These are phyloP conservation scores for Mycena metata DNA, from an alignment of 768 basidiomycete species.

Conservation along the genomic window DNA sequence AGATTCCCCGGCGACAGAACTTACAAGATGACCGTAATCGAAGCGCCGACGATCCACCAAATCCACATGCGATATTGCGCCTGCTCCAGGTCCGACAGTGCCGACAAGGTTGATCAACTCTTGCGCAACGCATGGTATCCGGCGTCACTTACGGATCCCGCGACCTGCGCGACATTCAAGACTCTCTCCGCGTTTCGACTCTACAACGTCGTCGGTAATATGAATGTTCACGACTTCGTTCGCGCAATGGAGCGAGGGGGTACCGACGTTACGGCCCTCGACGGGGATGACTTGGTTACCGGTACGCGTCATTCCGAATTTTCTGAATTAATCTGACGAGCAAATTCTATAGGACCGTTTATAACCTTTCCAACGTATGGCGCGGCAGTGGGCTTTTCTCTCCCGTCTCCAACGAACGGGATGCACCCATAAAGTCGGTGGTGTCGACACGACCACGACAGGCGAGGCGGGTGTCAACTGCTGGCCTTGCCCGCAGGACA, in stretches of 20 bases:
- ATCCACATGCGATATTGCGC: slow-evolving; percentile 29
- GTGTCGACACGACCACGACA: slow-evolving; percentile 7
- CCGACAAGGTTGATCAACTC: slow-evolving; percentile 18
- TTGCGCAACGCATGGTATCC: slow-evolving; percentile 23
- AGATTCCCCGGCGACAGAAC: not conserved
- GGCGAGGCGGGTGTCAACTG: slow-evolving; percentile 31
- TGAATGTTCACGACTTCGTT: slow-evolving; percentile 22
- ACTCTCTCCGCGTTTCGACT: slow-evolving; percentile 23
- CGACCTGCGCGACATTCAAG: slow-evolving; percentile 30
- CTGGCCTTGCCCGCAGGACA: slow-evolving; percentile 39
- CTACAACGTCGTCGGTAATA: slow-evolving; percentile 34
- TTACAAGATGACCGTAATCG: slow-evolving; percentile 24
- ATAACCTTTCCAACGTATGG: slow-evolving; percentile 27
- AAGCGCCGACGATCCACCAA: slow-evolving; percentile 29
- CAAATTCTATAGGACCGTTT: slow-evolving; percentile 13
- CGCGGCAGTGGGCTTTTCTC: slow-evolving; percentile 15
- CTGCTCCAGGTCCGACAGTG: not conserved
- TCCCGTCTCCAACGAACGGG: slow-evolving; percentile 16
- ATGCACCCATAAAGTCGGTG: slow-evolving; percentile 17
- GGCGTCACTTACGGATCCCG: slow-evolving; percentile 31
- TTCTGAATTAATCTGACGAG: no score
- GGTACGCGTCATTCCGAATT: not conserved
- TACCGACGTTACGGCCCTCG: not conserved
- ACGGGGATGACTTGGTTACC: slow-evolving; percentile 12
- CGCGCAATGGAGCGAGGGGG: slow-evolving; percentile 3